Evolutionary conservation across 345 rosid species (phyloP), one percentile per base, ranked within the genome.

Genomic region (Ailanthus altissimus): DNA sequence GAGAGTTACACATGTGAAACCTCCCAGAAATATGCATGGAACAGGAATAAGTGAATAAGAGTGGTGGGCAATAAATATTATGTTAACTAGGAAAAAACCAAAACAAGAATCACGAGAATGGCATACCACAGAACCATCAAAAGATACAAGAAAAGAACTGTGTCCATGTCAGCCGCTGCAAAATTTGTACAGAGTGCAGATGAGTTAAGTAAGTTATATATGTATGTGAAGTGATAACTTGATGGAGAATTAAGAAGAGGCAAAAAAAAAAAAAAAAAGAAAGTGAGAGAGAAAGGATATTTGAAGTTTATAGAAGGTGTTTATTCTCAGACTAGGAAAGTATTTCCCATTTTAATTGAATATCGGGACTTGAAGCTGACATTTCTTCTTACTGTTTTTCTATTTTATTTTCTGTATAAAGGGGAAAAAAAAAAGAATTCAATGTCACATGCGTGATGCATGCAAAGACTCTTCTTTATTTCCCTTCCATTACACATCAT

Each of bases 151-250:
- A 67, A 62, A 64, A 70, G 32, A 76, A 79, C 90, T 81, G 78
- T 79, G 53, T 77, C 89, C 87, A 77, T 83, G 90, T 89, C 89
- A 86, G 89, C 82, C 85, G 83, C 88, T 85, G 89, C 83, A 82
- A 74, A 73, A 62, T 77, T 40, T 69, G 80, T 79, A 63, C 80
- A 75, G 70, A 38, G 4, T 9, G 42, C 16, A 64, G 49, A 28
- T 15, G 45, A 70, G 83, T 70, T 80, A 65, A 82, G 71, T n/a
- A 62, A 61, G 50, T 43, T 43, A 36, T 16, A 11, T 5, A 6
- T 40, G 36, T 69, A 53, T 58, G 80, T 63, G 38, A n/a, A n/a
- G n/a, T n/a, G n/a, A n/a, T n/a, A n/a, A 76, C 76, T 40, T 80
- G 73, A 57, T 45, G 62, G 65, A 79, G 74, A 0, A 13, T 28